Evolutionary conservation across 1,139 yeast species (phyloP), one percentile per base, ranked within the genome.

Genomic region (Pichia sp.): DNA sequence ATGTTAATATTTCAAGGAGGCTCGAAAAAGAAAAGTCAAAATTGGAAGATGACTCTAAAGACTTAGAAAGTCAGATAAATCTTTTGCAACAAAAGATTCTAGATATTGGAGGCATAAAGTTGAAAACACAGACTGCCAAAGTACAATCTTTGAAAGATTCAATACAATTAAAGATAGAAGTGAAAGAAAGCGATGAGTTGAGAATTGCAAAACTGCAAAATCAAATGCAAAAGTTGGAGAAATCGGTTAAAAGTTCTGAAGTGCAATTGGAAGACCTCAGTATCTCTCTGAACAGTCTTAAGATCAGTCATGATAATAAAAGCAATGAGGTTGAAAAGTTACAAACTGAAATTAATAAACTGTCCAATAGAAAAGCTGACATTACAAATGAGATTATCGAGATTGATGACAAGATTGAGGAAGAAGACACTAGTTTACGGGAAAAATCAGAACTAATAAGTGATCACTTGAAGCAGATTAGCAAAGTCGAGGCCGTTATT

Each of bases 101-200:
- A 87, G 85, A 87, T 54, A 86, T 90, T 50, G 99, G 99, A 50
- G 99, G 99, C 58, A 85, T 87, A 12, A 84, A 84, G 57, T 74
- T 93, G 58, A 82, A 91, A 52, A 69, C 87, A 56, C 96, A 90
- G 62, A 87, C 83, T 59, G 79, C 95, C 1, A 86, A 83, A 62
- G 96, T 93, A 12, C 93, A 84, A 61, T 85, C 95, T 1, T 74
- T 87, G 40, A 74, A 75, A 47, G 89, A 87, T 60, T 79, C 82
- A 61, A 78, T 87, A 44, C 87, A 85, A 54, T 78, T 86, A 21
- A 70, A 82, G 22, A 73, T 71, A 36, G 82, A 81, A 42, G 83
- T 81, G 59, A 74, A 82, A n/a, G 75, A 85, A 3, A 79, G 77
- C 44, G 88, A 83, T 53, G 79, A 76, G 55, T 70, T 85, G 61